Evolutionary conservation across 805 yeast species (phyloP).

Genomic region (Yarrowia hollandica): DNA sequence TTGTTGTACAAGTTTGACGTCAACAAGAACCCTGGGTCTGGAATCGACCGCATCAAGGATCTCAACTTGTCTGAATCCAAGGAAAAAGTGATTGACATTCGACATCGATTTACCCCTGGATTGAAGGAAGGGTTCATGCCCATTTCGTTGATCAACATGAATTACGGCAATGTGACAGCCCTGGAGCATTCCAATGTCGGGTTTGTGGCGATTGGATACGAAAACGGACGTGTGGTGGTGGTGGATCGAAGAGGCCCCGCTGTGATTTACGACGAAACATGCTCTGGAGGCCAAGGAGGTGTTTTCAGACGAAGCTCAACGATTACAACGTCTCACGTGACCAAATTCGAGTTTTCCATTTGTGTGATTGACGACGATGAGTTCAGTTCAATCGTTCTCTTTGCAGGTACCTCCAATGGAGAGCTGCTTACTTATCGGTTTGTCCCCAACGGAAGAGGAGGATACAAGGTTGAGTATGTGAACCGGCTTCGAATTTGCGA

Average conservation of each 20-base stretch:
- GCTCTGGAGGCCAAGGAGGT: neutral
- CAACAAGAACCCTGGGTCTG: slow-evolving; percentile 43
- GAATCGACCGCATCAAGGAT: slow-evolving; percentile 15
- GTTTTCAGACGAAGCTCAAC: slow-evolving; percentile 15
- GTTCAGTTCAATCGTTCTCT: slow-evolving; percentile 68
- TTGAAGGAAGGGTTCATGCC: slow-evolving; percentile 66
- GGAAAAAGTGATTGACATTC: slow-evolving; percentile 45
- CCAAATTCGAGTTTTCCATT: slow-evolving; percentile 71
- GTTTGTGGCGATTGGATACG: slow-evolving; percentile 78
- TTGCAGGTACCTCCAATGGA: slow-evolving; percentile 77
- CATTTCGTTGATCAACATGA: slow-evolving; percentile 47
- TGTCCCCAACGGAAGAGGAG: slow-evolving; percentile 61
- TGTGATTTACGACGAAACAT: slow-evolving; percentile 46
- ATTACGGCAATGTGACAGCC: slow-evolving; percentile 56
- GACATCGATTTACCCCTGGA: slow-evolving; percentile 53
- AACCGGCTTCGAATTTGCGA: slow-evolving; percentile 53
- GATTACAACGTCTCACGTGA: slow-evolving; percentile 42
- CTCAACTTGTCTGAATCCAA: slow-evolving; percentile 3
- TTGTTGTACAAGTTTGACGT: slow-evolving; percentile 69
- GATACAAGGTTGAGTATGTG: slow-evolving; percentile 56
- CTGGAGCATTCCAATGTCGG: slow-evolving; percentile 73
- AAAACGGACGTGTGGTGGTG: slow-evolving; percentile 69
- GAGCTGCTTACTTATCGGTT: slow-evolving; percentile 65
- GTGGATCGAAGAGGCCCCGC: slow-evolving; percentile 79
- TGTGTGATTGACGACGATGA: slow-evolving; percentile 66